Percentiles rank a stretch among this genome's conserved stretches.
Conservation (phyloP, 441 rosid species). For the Aleurites moluccanus region DNA sequence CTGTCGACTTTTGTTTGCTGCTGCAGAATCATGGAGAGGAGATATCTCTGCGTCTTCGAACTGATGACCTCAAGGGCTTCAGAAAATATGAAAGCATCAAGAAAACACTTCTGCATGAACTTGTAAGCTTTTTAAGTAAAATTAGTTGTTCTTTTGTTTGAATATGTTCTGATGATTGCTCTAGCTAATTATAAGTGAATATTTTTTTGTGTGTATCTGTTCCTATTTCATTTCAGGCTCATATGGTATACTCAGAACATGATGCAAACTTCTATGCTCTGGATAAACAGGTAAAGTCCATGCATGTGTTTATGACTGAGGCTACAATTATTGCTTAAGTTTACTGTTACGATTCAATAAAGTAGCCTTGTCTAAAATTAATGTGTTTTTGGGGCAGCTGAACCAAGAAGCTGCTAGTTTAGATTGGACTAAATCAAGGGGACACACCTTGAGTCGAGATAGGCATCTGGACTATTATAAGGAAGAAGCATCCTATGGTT, state of each 20-base stretch:
- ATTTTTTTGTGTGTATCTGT: conserved; percentile 18
- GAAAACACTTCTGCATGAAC: conserved; percentile 94
- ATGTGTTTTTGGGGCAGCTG: conserved; percentile 47
- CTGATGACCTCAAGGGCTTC: conserved; percentile 94
- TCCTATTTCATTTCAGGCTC: conserved; percentile 63
- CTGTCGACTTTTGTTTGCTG: conserved; percentile 24
- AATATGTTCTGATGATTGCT: not conserved
- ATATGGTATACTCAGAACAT: conserved; percentile 91
- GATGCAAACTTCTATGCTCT: conserved; percentile 83
- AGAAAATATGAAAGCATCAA: conserved; percentile 92
- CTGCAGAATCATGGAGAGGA: conserved; percentile 94
- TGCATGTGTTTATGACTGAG: not conserved
- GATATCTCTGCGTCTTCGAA: conserved; percentile 93
- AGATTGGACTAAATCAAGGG: conserved; percentile 90
- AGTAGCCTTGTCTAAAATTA: conserved; percentile 16
- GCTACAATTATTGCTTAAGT: not conserved
- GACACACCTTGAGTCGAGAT: conserved; percentile 58
- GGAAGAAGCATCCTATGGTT: conserved; percentile 44
- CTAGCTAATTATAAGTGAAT: conserved; percentile 2
- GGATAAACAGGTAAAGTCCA: conserved; percentile 68
- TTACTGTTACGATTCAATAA: conserved; percentile 8
- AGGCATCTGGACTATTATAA: conserved; percentile 34
- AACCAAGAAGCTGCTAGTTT: conserved; percentile 80
- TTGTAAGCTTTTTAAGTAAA: conserved; percentile 46
- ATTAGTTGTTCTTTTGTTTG: conserved; percentile 8